These are phyloP conservation scores for Candida sanyaensis DNA, from an alignment of 1,139 yeast species.

Conservation along the genomic window DNA sequence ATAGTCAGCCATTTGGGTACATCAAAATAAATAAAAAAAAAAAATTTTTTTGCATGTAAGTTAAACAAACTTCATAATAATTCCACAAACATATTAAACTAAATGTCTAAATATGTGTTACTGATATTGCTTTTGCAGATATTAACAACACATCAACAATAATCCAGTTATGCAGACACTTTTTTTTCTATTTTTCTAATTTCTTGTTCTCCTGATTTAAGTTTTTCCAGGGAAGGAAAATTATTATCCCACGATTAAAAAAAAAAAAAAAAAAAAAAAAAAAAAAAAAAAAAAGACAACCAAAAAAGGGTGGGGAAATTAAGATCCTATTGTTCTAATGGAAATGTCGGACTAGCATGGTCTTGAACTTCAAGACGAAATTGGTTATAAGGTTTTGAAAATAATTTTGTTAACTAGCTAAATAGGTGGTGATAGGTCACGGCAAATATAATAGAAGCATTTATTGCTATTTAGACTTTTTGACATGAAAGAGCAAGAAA, in stretches of 20 bases:
- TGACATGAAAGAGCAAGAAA: no score
- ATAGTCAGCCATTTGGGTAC: background rate
- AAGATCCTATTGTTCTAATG: no score
- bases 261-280: background rate
- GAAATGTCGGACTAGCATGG: no score
- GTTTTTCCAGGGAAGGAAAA: background rate
- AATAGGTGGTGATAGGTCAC: no score
- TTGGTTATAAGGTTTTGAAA: no score
- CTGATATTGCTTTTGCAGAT: background rate
- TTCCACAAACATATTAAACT: background rate
- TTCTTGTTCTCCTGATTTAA: no score
- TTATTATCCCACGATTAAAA: background rate
- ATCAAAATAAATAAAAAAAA: background rate
- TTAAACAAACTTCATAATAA: background rate
- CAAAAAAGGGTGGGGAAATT: background rate
- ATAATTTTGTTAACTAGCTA: no score
- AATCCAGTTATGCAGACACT: background rate
- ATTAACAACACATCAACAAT: background rate
- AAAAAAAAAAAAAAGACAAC: background rate
- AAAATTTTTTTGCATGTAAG: no score
- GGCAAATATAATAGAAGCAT: no score
- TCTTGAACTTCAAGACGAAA: no score
- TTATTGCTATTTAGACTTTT: no score
- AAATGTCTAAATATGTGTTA: background rate
- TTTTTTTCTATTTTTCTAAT: background rate